These are phyloP conservation scores for Xylaria venustula DNA, from an alignment of 495 filamentous ascomycete species.

Conservation along the genomic window DNA sequence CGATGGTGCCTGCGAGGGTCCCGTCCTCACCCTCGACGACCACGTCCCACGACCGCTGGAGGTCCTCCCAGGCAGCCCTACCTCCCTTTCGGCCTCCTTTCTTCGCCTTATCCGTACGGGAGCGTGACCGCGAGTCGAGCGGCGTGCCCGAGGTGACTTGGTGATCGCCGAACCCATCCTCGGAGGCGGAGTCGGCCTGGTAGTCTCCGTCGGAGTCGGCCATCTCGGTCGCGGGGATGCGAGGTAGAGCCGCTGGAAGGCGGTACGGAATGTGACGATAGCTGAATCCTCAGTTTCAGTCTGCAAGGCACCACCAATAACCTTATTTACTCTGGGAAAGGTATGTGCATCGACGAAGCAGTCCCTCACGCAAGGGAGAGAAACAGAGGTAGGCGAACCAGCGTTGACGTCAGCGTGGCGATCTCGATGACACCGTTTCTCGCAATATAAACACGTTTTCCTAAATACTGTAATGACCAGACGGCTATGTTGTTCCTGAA, in stretches of 20 bases:
- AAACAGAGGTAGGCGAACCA: background rate
- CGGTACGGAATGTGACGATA: too few species aligned
- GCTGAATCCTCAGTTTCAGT: too few species aligned
- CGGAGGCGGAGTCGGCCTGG: conserved; percentile 66
- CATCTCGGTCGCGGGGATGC: conserved; percentile 40
- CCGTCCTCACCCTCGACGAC: conserved; percentile 45
- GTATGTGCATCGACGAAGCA: background rate
- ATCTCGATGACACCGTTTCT: background rate
- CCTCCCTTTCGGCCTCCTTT: conserved; percentile 24
- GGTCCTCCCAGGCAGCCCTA: conserved; percentile 48
- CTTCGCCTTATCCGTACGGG: conserved; percentile 29
- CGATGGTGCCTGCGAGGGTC: conserved; percentile 31
- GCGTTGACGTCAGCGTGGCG: background rate
- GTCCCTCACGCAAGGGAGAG: background rate
- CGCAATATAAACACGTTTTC: background rate
- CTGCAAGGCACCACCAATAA: background rate
- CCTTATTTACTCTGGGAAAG: too few species aligned
- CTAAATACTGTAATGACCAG: too few species aligned
- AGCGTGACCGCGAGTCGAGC: conserved; percentile 17
- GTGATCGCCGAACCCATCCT: conserved; percentile 67
- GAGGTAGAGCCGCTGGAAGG: background rate
- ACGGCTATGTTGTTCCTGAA: too few species aligned
- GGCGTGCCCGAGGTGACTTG: conserved; percentile 37
- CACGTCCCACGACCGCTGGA: conserved; percentile 48
- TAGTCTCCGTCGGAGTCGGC: conserved; percentile 84